Evolutionary conservation across 148 eudicot genomes (phyloP).

Genomic region (Bassia scoparia): DNA sequence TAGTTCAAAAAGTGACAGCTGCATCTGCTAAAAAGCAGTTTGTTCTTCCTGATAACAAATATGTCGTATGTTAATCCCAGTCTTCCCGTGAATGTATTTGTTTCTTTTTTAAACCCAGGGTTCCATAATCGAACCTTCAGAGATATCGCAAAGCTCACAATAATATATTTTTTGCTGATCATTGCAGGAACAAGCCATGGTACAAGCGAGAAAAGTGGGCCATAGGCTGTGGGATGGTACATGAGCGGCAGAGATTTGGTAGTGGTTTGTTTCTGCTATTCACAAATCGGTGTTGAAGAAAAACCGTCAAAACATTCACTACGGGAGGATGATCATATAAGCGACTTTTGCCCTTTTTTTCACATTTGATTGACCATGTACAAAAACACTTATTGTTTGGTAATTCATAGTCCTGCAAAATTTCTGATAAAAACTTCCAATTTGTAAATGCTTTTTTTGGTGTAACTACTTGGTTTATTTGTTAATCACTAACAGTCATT

Average conservation of each 20-base stretch:
- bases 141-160: too few relatives aligned
- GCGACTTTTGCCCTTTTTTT: not conserved
- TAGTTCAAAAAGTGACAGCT: too few relatives aligned
- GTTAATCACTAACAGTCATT: too few relatives aligned
- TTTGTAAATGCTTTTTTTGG: not conserved
- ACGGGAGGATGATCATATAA: conserved; percentile 29
- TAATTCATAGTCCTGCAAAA: not conserved
- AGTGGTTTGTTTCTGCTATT: conserved; percentile 43
- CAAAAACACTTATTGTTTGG: not conserved
- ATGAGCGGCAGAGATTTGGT: conserved; percentile 54
- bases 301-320: conserved; percentile 31
- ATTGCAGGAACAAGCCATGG: conserved; percentile 38
- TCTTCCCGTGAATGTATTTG: too few relatives aligned
- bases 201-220: conserved; percentile 67
- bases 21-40: too few relatives aligned
- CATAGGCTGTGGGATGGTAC: conserved; percentile 60
- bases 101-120: too few relatives aligned
- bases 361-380: not conserved
- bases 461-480: not conserved
- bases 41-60: too few relatives aligned
- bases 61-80: too few relatives aligned
- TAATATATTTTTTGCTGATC: too few relatives aligned
- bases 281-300: conserved; percentile 52
- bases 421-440: not conserved
- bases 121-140: too few relatives aligned